A percentile compares a stretch with the other conserved stretches of the same genome.
These are phyloP conservation scores for Rhizopus arrhizus DNA, from an alignment of 371 early-diverging fungal genomes.

Conservation along the genomic window DNA sequence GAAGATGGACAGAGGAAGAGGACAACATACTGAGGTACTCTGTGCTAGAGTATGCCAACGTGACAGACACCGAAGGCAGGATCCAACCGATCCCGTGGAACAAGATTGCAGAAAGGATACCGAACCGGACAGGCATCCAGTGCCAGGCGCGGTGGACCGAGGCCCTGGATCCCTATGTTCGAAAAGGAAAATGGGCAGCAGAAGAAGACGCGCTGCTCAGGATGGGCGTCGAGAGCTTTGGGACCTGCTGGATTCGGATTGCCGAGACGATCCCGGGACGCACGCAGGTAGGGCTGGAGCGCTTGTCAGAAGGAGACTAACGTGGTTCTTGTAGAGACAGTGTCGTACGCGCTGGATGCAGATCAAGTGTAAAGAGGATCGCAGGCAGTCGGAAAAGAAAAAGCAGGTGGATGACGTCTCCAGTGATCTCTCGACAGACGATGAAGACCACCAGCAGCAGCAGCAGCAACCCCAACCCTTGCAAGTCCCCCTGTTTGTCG, in stretches of 20 bases:
- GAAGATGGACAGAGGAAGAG: constrained; percentile 71
- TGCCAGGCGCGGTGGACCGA: constrained; percentile 79
- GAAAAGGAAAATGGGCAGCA: constrained; percentile 69
- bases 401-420: constrained; percentile 17
- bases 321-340: constrained; percentile 46
- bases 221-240: constrained; percentile 52
- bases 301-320: constrained; percentile 10
- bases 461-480: constrained; percentile 5
- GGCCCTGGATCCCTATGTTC: constrained; percentile 69
- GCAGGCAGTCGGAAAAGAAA: constrained; percentile 25
- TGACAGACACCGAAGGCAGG: constrained; percentile 51
- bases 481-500: constrained; percentile 28
- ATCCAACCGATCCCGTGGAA: constrained; percentile 66
- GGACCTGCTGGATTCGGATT: constrained; percentile 76
- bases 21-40: constrained; percentile 57
- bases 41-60: constrained; percentile 49
- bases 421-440: constrained; percentile 30
- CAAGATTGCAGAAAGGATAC: constrained; percentile 56
- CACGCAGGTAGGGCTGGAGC: constrained; percentile 66
- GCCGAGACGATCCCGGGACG: constrained; percentile 67
- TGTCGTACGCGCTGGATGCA: constrained; percentile 76
- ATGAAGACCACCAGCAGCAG: constrained; percentile 21
- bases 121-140: constrained; percentile 69
- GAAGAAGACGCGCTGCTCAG: constrained; percentile 65
- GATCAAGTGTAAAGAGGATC: constrained; percentile 54